These are phyloP conservation scores for Capsicum pubescens DNA, from an alignment of 257 asterid species.

Conservation along the genomic window DNA sequence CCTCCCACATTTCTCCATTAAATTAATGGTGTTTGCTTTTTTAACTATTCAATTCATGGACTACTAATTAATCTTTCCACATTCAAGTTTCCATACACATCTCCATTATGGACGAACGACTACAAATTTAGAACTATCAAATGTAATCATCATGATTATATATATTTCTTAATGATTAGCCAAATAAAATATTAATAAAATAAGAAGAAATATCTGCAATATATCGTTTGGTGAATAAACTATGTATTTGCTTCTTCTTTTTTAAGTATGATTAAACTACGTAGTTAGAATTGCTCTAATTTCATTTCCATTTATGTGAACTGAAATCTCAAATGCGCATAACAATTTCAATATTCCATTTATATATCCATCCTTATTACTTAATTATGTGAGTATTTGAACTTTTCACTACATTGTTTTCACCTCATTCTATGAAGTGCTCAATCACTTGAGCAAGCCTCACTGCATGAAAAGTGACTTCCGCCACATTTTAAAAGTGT, in stretches of 20 bases:
- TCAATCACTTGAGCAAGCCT: background rate
- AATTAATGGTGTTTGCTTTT: constrained; percentile 8
- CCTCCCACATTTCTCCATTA: background rate
- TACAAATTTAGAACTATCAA: background rate
- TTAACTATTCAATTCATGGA: constrained; percentile 1
- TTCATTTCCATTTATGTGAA: background rate
- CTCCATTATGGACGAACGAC: constrained; percentile 4
- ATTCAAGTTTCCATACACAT: background rate
- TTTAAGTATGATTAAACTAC: background rate
- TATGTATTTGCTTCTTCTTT: too few relatives aligned
- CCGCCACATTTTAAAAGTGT: background rate
- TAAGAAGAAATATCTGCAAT: too few relatives aligned
- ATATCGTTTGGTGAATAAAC: too few relatives aligned
- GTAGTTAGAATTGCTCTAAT: background rate
- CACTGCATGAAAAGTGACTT: background rate
- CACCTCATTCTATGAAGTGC: background rate
- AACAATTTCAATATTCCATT: background rate
- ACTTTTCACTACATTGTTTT: background rate
- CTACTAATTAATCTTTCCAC: background rate
- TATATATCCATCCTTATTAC: background rate
- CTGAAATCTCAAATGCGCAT: background rate
- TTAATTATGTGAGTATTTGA: background rate
- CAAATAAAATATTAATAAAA: too few relatives aligned
- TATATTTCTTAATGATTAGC: background rate
- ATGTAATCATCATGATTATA: background rate